phyloP scores from a whole-genome alignment of 78 protist genomes.

The Dictyostelium purpureum region DNA sequence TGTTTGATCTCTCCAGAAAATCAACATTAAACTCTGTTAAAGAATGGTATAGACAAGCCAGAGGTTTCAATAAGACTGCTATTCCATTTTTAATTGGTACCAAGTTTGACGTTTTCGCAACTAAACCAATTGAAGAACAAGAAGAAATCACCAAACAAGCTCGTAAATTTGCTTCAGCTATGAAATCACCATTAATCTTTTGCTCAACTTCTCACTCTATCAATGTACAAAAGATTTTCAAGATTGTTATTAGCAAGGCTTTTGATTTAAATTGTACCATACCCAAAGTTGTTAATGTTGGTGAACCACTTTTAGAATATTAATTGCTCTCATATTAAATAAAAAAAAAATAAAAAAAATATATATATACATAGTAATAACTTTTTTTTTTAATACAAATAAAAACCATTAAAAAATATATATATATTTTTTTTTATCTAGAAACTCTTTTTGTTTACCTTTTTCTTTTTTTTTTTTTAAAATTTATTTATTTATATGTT shows the following conservation, averaged over 20 bases:
- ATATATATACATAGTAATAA: not conserved
- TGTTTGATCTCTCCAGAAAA: conserved; percentile 97
- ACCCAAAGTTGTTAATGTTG: conserved; percentile 77
- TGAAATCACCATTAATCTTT: conserved; percentile 97
- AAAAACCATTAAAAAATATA: not conserved
- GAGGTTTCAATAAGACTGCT: conserved; percentile 95
- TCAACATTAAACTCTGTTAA: conserved; percentile 91
- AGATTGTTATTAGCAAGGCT: conserved; percentile 91
- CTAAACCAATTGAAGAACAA: conserved; percentile 89
- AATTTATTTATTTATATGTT: not conserved
- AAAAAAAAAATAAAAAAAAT: not conserved
- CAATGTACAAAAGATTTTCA: conserved; percentile 94
- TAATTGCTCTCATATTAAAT: conserved; percentile 11
- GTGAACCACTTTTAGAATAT: conserved; percentile 94
- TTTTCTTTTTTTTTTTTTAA: not conserved
- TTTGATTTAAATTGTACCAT: conserved; percentile 91
- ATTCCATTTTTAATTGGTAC: conserved; percentile 96
- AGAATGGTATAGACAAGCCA: conserved; percentile 97
- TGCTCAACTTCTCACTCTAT: conserved; percentile 91
- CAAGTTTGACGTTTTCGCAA: conserved; percentile 93
- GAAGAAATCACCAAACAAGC: conserved; percentile 94
- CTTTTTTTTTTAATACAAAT: not conserved
- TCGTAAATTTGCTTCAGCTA: conserved; percentile 94
- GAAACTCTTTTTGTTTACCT: not conserved
- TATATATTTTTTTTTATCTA: not conserved